Evolutionary conservation across 2,329 filamentous ascomycete species (phyloP).

Genomic region (Penicillium fuscoglaucum): DNA sequence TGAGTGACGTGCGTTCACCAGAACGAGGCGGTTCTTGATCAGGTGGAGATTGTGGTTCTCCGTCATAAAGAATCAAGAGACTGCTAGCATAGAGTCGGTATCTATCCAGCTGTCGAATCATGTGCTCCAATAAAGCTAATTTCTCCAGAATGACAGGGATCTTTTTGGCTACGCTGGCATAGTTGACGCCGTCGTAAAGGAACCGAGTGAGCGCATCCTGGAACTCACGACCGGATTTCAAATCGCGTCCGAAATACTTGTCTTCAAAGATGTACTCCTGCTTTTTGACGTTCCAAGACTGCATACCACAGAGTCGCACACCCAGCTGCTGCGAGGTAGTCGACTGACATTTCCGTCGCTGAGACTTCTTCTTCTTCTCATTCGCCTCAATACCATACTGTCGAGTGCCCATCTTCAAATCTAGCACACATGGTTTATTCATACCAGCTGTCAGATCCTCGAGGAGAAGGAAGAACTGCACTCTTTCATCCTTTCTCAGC

Average conservation of each 20-base stretch:
- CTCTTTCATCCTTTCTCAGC: slow-evolving; percentile 55
- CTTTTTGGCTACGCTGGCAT: slow-evolving; percentile 76
- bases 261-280: slow-evolving; percentile 93
- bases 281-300: slow-evolving; percentile 86
- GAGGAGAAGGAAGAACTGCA: slow-evolving; percentile 88
- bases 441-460: slow-evolving; percentile 96
- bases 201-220: slow-evolving; percentile 85
- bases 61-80: slow-evolving; percentile 93
- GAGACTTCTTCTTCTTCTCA: slow-evolving; percentile 89
- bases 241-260: slow-evolving; percentile 90
- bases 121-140: slow-evolving; percentile 76
- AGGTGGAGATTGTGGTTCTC: slow-evolving; percentile 50
- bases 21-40: slow-evolving; percentile 23
- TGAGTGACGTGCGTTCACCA: slow-evolving; percentile 36
- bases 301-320: slow-evolving; percentile 90
- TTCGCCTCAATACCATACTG: slow-evolving; percentile 93
- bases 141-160: slow-evolving; percentile 87
- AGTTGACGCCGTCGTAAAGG: slow-evolving; percentile 83
- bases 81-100: slow-evolving; percentile 97
- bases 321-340: slow-evolving; percentile 91
- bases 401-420: slow-evolving; percentile 97
- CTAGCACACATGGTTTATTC: slow-evolving; percentile 94
- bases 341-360: slow-evolving; percentile 85
- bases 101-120: slow-evolving; percentile 74
- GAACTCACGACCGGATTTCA: slow-evolving; percentile 86